Evolutionary conservation across 176 grass and related monocot species (phyloP).

Genomic region (Triticum turgidum): DNA sequence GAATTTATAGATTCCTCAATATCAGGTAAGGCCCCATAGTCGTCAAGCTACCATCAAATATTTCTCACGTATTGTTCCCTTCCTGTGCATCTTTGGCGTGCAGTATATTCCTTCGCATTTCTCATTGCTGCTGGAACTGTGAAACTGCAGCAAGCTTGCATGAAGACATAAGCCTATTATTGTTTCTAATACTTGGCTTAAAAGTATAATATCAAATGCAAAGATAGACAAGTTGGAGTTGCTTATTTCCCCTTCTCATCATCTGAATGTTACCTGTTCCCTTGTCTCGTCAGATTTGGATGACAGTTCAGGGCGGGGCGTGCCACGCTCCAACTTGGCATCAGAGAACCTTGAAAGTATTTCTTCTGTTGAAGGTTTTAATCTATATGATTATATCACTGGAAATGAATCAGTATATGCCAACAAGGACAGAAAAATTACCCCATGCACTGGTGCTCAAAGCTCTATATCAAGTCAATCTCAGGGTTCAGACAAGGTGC

Average conservation of each 20-base stretch:
- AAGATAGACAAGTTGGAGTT: background rate
- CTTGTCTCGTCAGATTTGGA: constrained; percentile 7
- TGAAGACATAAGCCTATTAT: background rate
- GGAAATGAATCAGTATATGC: background rate
- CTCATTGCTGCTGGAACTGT: constrained; percentile 25
- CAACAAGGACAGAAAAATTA: constrained; percentile 1
- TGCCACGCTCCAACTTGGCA: background rate
- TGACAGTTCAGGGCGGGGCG: constrained; percentile 7
- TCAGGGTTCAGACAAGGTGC: background rate
- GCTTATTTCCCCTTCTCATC: constrained; percentile 11
- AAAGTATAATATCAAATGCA: background rate
- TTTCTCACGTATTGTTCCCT: background rate
- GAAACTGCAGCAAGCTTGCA: background rate
- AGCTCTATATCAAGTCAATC: background rate
- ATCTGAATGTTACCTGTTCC: constrained; percentile 14
- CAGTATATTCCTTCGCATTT: background rate
- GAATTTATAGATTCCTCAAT: constrained; percentile 9
- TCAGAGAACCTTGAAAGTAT: constrained; percentile 1
- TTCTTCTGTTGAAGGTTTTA: background rate
- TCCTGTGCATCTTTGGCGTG: background rate
- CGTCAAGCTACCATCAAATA: background rate
- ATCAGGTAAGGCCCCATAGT: constrained; percentile 20
- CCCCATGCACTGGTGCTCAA: background rate
- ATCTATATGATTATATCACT: constrained; percentile 5
- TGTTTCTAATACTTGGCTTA: background rate